Conservation (phyloP, 1,284 basidiomycete genomes). For the Malassezia nana region DNA sequence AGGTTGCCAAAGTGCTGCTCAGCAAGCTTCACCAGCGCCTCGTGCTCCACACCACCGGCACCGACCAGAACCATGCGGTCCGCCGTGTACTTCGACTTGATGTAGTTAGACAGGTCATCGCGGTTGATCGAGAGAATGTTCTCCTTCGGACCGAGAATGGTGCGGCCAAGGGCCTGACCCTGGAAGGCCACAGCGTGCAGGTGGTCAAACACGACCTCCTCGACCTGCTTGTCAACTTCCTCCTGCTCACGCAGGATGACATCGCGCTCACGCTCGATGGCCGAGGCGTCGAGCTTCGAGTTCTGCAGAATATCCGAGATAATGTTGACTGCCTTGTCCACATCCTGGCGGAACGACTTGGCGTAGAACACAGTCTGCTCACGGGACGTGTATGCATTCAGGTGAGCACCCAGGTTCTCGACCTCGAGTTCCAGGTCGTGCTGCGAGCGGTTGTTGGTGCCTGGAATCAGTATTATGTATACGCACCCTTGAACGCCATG, state of each 20-base stretch:
- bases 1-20: conserved; percentile 84
- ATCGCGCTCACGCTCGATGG: conserved; percentile 90
- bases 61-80: conserved; percentile 99
- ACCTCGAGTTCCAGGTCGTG: conserved; percentile 91
- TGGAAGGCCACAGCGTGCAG: conserved; percentile 93
- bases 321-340: conserved; percentile 82
- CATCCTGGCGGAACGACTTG: conserved; percentile 95
- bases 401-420: conserved; percentile 92
- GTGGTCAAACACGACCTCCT: conserved; percentile 98
- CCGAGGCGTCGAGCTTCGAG: conserved; percentile 78
- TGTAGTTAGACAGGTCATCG: conserved; percentile 79
- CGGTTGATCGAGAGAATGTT: conserved; percentile 94
- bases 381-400: conserved; percentile 96
- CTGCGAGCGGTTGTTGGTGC: conserved; percentile 79
- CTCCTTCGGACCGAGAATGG: conserved; percentile 90
- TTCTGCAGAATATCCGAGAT: conserved; percentile 97
- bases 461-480: conserved; percentile 48
- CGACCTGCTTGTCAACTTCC: conserved; percentile 95
- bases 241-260: conserved; percentile 96
- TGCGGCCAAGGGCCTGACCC: conserved; percentile 86
- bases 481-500: conserved; percentile 59
- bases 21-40: conserved; percentile 84
- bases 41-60: conserved; percentile 86
- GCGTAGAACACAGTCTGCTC: conserved; percentile 99
- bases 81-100: conserved; percentile 94